These are phyloP conservation scores for Phlyctochytrium planicorne DNA, from an alignment of 192 early-diverging fungal species.

Conservation along the genomic window DNA sequence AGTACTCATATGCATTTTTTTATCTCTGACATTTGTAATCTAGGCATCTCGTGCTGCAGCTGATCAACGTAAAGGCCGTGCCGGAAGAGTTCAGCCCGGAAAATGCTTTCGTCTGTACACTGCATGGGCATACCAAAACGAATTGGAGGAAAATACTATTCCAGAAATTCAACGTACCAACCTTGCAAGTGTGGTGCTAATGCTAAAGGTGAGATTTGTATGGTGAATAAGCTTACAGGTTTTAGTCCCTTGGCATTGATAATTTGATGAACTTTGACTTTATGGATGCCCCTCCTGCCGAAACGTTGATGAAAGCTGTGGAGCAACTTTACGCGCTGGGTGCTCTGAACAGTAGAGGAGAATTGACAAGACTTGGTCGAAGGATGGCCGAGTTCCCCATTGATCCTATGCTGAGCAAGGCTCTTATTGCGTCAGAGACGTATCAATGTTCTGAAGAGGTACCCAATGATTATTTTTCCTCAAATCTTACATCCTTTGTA, in stretches of 20 bases:
- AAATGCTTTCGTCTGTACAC: slow-evolving; percentile 96
- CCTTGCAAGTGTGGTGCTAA: slow-evolving; percentile 84
- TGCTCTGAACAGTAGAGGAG: slow-evolving; percentile 87
- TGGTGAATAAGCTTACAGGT: not conserved
- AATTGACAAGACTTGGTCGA: slow-evolving; percentile 93
- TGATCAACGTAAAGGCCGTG: slow-evolving; percentile 93
- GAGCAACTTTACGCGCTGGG: slow-evolving; percentile 89
- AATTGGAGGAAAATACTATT: slow-evolving; percentile 91
- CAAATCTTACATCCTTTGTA: not conserved
- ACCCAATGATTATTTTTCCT: slow-evolving; percentile 8
- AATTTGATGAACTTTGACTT: slow-evolving; percentile 94
- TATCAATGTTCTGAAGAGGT: slow-evolving; percentile 91
- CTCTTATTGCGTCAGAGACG: slow-evolving; percentile 87
- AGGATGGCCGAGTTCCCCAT: slow-evolving; percentile 98
- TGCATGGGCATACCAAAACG: slow-evolving; percentile 85
- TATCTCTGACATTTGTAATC: not conserved
- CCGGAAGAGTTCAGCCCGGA: slow-evolving; percentile 94
- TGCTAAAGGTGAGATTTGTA: slow-evolving; percentile 63
- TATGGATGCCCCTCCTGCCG: slow-evolving; percentile 94
- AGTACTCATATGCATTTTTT: not conserved
- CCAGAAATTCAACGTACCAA: slow-evolving; percentile 99
- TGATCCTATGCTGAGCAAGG: slow-evolving; percentile 94
- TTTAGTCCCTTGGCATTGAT: slow-evolving; percentile 83
- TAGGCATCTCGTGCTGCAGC: slow-evolving; percentile 84
- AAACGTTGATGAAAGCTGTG: slow-evolving; percentile 86